Evolutionary conservation across 192 early-diverging fungal species (phyloP).

Genomic region (Phlyctochytrium planicorne): DNA sequence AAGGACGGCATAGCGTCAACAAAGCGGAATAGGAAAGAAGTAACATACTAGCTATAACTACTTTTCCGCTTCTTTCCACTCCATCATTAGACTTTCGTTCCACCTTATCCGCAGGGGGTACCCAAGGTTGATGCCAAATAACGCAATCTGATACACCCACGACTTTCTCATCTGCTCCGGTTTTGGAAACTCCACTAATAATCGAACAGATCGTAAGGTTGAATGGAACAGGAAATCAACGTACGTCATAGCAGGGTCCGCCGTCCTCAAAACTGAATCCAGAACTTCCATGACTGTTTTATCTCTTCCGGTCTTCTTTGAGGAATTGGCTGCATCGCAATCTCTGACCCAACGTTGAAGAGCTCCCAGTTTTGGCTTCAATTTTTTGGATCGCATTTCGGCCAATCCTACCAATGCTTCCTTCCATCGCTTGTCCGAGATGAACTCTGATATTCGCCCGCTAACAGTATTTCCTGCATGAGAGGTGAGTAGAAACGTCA

Average conservation of each 20-base stretch:
- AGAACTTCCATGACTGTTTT: constrained; percentile 52
- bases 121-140: constrained; percentile 26
- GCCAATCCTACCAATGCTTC: constrained; percentile 51
- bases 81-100: neutral
- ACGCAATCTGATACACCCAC: constrained; percentile 51
- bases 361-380: constrained; percentile 56
- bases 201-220: no score
- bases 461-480: constrained; percentile 17
- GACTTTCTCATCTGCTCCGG: constrained; percentile 38
- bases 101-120: neutral
- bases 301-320: constrained; percentile 35
- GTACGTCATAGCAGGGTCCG: constrained; percentile 60
- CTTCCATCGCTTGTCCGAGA: constrained; percentile 54
- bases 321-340: constrained; percentile 59
- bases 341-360: constrained; percentile 71
- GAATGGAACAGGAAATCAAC: no score
- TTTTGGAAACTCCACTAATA: no score
- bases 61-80: neutral
- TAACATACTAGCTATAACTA: no score
- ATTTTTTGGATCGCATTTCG: constrained; percentile 51
- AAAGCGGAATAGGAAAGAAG: no score
- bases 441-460: constrained; percentile 29
- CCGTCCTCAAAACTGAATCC: constrained; percentile 63
- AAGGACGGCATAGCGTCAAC: no score
- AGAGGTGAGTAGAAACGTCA: neutral